Percentiles rank a stretch among this genome's conserved stretches.
Evolutionary conservation across 768 basidiomycete species (phyloP).

Genomic region (Amanita phalloides): DNA sequence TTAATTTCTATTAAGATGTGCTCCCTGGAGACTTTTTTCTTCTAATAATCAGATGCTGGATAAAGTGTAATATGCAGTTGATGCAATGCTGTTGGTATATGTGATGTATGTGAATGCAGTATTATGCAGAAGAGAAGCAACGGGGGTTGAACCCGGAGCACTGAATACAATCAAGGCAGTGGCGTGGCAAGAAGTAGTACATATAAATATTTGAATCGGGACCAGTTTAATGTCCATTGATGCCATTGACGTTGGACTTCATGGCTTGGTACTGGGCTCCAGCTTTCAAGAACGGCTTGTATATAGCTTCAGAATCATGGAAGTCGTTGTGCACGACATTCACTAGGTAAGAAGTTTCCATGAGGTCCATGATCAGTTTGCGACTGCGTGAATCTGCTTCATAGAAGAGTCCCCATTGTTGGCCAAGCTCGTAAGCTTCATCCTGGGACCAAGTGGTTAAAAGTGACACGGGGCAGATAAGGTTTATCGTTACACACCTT

Average conservation of each 20-base stretch:
- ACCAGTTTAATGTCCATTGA: slow-evolving; percentile 28
- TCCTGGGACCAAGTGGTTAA: slow-evolving; percentile 39
- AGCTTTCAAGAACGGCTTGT: slow-evolving; percentile 74
- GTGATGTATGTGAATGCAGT: slow-evolving; percentile 3
- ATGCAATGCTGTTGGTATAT: slow-evolving; percentile 11
- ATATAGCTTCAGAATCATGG: slow-evolving; percentile 77
- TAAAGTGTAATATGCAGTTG: slow-evolving; percentile 14
- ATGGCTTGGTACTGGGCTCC: slow-evolving; percentile 47
- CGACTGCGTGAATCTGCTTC: slow-evolving; percentile 66
- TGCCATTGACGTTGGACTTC: slow-evolving; percentile 30
- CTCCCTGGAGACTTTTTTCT: not conserved
- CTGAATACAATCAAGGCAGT: slow-evolving; percentile 13
- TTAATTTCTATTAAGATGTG: not conserved
- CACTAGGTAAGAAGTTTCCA: slow-evolving; percentile 79
- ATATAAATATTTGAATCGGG: slow-evolving; percentile 6
- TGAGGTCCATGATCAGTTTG: slow-evolving; percentile 64
- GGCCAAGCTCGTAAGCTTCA: slow-evolving; percentile 87
- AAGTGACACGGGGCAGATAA: not conserved
- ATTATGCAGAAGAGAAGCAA: slow-evolving; percentile 22
- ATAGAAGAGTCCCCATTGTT: slow-evolving; percentile 86
- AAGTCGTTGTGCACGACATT: slow-evolving; percentile 97
- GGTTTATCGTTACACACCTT: slow-evolving; percentile 43
- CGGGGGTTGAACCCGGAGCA: slow-evolving; percentile 83
- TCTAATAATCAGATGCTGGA: not conserved
- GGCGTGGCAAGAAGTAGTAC: slow-evolving; percentile 11